Percentiles rank a stretch among this genome's conserved stretches.
These are phyloP conservation scores for Rhododendron simsii DNA, from an alignment of 148 eudicot species.

Conservation along the genomic window DNA sequence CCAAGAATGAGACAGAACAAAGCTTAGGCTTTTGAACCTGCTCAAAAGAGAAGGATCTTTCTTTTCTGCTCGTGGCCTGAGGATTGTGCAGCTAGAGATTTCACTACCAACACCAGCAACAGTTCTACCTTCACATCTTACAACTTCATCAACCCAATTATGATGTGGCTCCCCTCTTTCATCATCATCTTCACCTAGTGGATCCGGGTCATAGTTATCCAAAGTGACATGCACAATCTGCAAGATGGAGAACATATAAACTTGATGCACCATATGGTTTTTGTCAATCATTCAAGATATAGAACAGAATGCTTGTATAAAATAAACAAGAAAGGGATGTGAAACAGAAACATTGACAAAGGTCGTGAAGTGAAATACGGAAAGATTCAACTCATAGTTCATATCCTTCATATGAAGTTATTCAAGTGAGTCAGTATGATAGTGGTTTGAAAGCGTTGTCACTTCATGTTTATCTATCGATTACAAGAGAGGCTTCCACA, in stretches of 20 bases:
- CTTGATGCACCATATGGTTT: neutral
- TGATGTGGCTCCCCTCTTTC: constrained; percentile 58
- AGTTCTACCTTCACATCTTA: constrained; percentile 70
- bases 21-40: constrained; percentile 35
- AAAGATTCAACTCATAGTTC: neutral
- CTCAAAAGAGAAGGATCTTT: constrained; percentile 63
- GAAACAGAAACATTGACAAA: neutral
- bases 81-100: constrained; percentile 29
- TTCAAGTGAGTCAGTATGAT: neutral
- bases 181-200: constrained; percentile 40
- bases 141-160: constrained; percentile 93
- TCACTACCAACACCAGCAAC: constrained; percentile 41
- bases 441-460: neutral
- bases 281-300: neutral
- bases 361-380: neutral
- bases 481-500: neutral
- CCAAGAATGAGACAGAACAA: neutral
- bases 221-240: constrained; percentile 73
- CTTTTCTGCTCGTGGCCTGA: constrained; percentile 65
- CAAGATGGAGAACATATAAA: neutral
- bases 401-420: neutral
- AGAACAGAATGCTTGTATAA: neutral
- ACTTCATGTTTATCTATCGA: neutral
- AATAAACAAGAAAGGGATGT: constrained; percentile 2
- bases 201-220: constrained; percentile 55